Evolutionary conservation across 192 early-diverging fungal genomes (phyloP).

Genomic region (Coemansia reversa): DNA sequence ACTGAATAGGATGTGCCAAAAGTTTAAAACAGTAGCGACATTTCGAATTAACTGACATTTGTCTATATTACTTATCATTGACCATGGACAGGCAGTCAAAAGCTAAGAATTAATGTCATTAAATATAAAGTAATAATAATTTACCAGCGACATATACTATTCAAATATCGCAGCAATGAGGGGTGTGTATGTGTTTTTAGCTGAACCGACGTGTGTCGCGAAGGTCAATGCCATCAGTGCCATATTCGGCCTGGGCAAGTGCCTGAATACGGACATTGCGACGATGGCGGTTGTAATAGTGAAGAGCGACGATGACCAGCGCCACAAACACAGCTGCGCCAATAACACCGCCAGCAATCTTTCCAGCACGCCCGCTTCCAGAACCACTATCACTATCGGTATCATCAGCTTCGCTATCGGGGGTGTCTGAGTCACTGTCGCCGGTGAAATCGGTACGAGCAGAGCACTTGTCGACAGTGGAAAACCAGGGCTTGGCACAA

Average conservation of each 20-base stretch:
- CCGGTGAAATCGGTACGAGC: slow-evolving; percentile 36
- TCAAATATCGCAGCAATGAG: not conserved
- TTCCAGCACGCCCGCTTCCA: slow-evolving; percentile 28
- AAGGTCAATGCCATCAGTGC: slow-evolving; percentile 33
- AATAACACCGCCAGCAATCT: slow-evolving; percentile 47
- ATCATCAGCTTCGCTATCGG: slow-evolving; percentile 1
- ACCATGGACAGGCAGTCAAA: not conserved
- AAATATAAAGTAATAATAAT: not conserved
- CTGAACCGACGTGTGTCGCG: slow-evolving; percentile 12
- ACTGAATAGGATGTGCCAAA: no score
- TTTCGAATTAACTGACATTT: no score
- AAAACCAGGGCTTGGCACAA: slow-evolving; percentile 35
- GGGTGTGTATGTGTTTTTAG: not conserved
- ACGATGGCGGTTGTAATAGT: slow-evolving; percentile 44
- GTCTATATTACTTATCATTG: not conserved
- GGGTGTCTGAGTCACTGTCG: not conserved
- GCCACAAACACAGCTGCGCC: slow-evolving; percentile 23
- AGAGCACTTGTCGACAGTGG: slow-evolving; percentile 26
- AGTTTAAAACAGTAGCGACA: no score
- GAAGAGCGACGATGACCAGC: slow-evolving; percentile 35
- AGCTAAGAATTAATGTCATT: not conserved
- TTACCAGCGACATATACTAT: not conserved
- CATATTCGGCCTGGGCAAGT: slow-evolving; percentile 23
- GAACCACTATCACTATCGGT: not conserved
- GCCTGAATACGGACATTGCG: slow-evolving; percentile 34